A percentile compares a stretch with the other conserved stretches of the same genome.
phyloP scores from a whole-genome alignment of 176 grass and related monocot species.

The Oropetium thomaeum region DNA sequence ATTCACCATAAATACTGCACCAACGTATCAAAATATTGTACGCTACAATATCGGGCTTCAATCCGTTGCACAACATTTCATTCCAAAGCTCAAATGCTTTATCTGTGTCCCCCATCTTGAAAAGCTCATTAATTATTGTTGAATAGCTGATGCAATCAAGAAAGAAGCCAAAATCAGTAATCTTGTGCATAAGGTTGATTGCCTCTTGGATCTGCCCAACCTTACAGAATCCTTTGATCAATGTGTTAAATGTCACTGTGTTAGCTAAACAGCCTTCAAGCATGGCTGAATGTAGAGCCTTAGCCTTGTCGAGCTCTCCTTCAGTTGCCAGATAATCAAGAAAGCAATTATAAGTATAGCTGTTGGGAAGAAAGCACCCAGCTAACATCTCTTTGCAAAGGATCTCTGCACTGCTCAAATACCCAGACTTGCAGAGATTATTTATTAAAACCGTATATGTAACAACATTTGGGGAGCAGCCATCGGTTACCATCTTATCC shows the following conservation, averaged over 20 bases:
- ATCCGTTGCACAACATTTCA: conserved; percentile 60
- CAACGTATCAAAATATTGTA: conserved; percentile 70
- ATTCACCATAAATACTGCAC: conserved; percentile 49
- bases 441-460: conserved; percentile 59
- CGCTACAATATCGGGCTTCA: conserved; percentile 58
- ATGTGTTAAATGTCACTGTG: conserved; percentile 60
- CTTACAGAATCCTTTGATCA: conserved; percentile 69
- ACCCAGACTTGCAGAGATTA: conserved; percentile 67
- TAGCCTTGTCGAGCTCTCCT: conserved; percentile 54
- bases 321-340: conserved; percentile 59
- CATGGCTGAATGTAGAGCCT: conserved; percentile 51
- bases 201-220: conserved; percentile 54
- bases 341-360: conserved; percentile 64
- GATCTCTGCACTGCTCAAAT: conserved; percentile 58
- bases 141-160: conserved; percentile 80
- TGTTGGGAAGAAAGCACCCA: conserved; percentile 48
- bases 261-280: conserved; percentile 53
- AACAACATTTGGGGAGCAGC: conserved; percentile 53
- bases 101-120: conserved; percentile 45
- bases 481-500: conserved; percentile 46
- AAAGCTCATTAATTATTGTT: conserved; percentile 61
- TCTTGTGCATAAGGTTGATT: conserved; percentile 41
- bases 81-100: conserved; percentile 66
- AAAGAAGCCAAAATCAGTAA: conserved; percentile 38
- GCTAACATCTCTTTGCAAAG: conserved; percentile 66